phyloP scores from a whole-genome alignment of 306 rosid genomes.

The Prunus armeniaca region DNA sequence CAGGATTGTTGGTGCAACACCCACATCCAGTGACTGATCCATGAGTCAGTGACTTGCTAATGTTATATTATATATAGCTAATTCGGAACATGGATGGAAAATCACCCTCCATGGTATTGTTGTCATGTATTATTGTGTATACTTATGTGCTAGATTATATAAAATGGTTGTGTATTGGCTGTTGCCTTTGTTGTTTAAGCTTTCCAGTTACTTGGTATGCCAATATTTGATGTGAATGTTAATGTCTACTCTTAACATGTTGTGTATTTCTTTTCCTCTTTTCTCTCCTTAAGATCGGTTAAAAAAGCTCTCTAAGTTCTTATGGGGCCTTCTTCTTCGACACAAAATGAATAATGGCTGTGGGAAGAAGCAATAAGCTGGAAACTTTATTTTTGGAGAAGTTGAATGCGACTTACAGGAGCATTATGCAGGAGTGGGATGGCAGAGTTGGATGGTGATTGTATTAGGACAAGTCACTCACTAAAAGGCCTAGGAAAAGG shows the following conservation, averaged over 20 bases:
- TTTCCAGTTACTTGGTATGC: slow-evolving; percentile 2
- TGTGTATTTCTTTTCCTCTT: too few species aligned
- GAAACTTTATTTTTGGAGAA: not conserved
- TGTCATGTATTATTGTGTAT: slow-evolving; percentile 49
- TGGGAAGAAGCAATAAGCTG: too few species aligned
- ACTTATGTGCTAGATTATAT: slow-evolving; percentile 42
- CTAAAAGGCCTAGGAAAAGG: not conserved
- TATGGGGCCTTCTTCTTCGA: not conserved
- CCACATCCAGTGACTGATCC: slow-evolving; percentile 41
- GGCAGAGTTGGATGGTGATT: not conserved
- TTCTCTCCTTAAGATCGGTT: too few species aligned
- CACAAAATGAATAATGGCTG: too few species aligned
- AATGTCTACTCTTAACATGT: not conserved
- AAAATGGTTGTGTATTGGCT: slow-evolving; percentile 43
- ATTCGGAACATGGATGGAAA: slow-evolving; percentile 58
- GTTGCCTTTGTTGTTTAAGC: slow-evolving; percentile 24
- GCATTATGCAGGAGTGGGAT: not conserved
- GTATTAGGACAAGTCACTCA: not conserved
- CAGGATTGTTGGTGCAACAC: slow-evolving; percentile 36
- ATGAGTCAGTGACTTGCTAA: slow-evolving; percentile 48
- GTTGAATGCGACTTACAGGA: not conserved
- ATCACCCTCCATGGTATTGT: slow-evolving; percentile 54
- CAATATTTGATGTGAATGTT: slow-evolving; percentile 12
- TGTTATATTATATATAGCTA: slow-evolving; percentile 54
- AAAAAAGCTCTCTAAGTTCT: too few species aligned